Percentiles rank a stretch among this genome's conserved stretches.
phyloP scores from a whole-genome alignment of 176 grass and related monocot species.

The Hyparrhenia diplandra region DNA sequence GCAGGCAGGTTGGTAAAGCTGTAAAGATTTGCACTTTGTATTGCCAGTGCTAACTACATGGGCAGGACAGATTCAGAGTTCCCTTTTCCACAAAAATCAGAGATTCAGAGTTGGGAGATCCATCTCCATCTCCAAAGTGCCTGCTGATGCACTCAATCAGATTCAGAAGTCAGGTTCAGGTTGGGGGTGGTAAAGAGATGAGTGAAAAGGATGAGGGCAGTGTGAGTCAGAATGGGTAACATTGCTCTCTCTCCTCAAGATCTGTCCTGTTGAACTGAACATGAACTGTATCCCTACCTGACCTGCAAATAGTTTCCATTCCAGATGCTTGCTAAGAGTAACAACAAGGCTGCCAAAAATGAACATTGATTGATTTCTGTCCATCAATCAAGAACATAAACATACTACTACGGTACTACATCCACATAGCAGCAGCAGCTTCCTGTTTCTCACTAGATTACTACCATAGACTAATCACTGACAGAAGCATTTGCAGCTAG shows the following conservation, averaged over 20 bases:
- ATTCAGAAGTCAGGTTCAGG: conserved; percentile 11
- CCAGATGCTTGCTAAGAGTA: background rate
- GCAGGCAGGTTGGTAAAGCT: conserved; percentile 35
- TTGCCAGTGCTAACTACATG: conserved; percentile 17
- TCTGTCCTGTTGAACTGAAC: background rate
- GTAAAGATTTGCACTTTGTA: conserved; percentile 41
- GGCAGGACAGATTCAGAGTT: background rate
- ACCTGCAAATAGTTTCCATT: background rate
- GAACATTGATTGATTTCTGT: background rate
- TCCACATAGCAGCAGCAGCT: background rate
- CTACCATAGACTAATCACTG: conserved; percentile 17
- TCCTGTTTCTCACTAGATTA: background rate
- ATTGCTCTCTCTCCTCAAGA: conserved; percentile 19
- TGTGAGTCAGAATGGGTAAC: background rate
- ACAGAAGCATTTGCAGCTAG: conserved; percentile 11
- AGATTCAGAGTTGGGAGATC: conserved; percentile 1
- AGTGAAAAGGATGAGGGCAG: background rate
- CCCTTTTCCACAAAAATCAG: background rate
- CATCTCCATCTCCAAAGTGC: background rate
- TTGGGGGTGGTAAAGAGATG: background rate
- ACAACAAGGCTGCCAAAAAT: background rate
- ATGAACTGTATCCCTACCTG: conserved; percentile 4
- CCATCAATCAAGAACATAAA: conserved; percentile 9
- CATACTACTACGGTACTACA: background rate
- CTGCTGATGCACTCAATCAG: background rate